These are phyloP conservation scores for Insectozyma bohioensis DNA, from an alignment of 1,139 yeast species.

Conservation along the genomic window DNA sequence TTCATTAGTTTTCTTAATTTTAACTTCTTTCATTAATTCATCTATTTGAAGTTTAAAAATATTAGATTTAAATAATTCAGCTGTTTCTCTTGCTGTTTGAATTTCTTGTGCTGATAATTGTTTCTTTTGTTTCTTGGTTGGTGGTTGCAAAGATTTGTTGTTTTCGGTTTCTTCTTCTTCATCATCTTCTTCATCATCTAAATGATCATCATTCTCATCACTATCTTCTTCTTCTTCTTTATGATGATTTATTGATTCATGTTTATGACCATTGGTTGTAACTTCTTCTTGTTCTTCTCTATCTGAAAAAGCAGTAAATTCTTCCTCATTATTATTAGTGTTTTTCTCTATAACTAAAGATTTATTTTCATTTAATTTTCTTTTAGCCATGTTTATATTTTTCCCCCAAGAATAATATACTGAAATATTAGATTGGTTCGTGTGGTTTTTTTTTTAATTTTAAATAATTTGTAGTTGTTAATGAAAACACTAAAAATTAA, in stretches of 20 bases:
- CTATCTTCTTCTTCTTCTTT: conserved; percentile 7
- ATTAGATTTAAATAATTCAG: conserved; percentile 89
- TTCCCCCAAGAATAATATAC: no score
- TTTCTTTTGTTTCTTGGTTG: conserved; percentile 38
- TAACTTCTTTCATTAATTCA: conserved; percentile 78
- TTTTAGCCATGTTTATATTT: conserved; percentile 35
- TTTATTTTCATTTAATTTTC: conserved; percentile 23
- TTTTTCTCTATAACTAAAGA: conserved; percentile 11
- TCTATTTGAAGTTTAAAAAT: conserved; percentile 93
- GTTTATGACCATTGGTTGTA: conserved; percentile 9
- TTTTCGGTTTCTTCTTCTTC: conserved; percentile 15
- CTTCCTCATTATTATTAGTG: conserved; percentile 12
- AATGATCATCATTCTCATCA: conserved; percentile 8
- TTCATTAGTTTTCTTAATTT: conserved; percentile 67
- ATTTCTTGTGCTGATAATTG: conserved; percentile 77
- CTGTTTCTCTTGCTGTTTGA: conserved; percentile 89
- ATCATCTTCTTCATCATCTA: conserved; percentile 15
- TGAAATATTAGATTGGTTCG: no score
- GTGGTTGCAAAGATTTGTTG: conserved; percentile 21
- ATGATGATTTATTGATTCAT: no score
- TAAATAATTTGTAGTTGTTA: no score
- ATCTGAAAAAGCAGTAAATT: conserved; percentile 11
- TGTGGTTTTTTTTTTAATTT: no score
- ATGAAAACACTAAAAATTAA: no score
- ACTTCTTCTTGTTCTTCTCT: conserved; percentile 7